Base-by-base conservation (phyloP, 108 stramenopile species). In the Nitzschia sp. region DNA sequence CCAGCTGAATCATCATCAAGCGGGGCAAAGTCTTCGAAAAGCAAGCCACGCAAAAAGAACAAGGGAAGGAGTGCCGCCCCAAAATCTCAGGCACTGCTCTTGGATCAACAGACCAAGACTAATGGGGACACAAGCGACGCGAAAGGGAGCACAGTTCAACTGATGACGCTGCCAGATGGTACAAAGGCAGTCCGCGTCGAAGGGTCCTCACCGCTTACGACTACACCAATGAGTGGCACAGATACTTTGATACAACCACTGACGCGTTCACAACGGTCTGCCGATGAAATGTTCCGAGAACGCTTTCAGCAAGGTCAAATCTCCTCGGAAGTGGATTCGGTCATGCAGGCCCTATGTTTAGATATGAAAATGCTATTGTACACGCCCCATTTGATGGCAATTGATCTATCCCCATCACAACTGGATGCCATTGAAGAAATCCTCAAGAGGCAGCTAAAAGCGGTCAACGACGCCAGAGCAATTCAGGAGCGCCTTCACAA, bases 341-440 rank as follows among this genome's bases (percentile, higher is more conserved):
- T 76, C 41, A 84, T 90, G 83, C 79, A 85, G 32, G 80, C 89
- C 9, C 63, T 90, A 8, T 90, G 89, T 64, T 68, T 90, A n/a
- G 86, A 90, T 58, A 78, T 78, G 41, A 72, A 76, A 6, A 87
- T 87, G 82, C 74, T 90, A 31, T 52, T 87, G 35, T 74, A 84
- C 15, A 82, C 80, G 25, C 58, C 85, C 16, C 86, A 90, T 67
- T 78, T 76, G 9, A 87, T 90, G 86, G 86, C 89, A 11, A 63
- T 87, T 68, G 70, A 84, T 52, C 61, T 90, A 48, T 90, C 89
- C 33, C 89, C 89, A 0, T 79, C 85, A 48, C 86, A 90, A 53
- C 46, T 90, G 27, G 89, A 90, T 65, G 76, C 81, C 32, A 67
- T 90, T 26, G 63, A 84, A 58, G 35, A 46, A 19, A 82, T 90